A percentile compares a stretch with the other conserved stretches of the same genome.
phyloP scores from a whole-genome alignment of 257 asterid genomes.

The Cordia subcordata region DNA sequence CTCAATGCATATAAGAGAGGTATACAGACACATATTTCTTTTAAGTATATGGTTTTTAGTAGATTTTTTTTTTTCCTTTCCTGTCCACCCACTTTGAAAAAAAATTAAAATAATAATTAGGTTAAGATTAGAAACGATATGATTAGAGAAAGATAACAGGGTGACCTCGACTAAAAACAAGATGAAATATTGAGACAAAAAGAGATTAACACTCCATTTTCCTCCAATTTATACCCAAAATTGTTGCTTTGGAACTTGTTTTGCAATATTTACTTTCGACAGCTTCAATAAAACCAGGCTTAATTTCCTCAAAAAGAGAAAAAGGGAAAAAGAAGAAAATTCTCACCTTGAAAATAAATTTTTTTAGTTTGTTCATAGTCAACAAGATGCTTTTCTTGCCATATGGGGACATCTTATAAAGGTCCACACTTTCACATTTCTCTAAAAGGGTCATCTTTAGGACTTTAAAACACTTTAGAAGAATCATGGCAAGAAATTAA shows the following conservation, averaged over 20 bases:
- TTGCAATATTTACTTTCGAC: no score
- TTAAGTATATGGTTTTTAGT: no score
- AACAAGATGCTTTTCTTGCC: constrained; percentile 26
- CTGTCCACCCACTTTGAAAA: neutral
- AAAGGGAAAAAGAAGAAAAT: neutral
- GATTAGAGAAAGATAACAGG: no score
- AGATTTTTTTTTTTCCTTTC: neutral
- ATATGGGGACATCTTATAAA: constrained; percentile 20
- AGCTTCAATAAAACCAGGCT: no score
- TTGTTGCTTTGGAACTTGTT: no score
- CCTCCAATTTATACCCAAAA: no score
- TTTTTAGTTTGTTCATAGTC: constrained; percentile 13
- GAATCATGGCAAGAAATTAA: constrained; percentile 24
- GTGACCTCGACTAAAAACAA: no score
- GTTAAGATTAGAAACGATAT: no score
- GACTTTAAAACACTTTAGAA: constrained; percentile 21
- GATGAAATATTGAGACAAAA: no score
- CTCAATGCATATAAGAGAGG: constrained; percentile 92
- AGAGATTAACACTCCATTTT: no score
- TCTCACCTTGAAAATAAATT: neutral
- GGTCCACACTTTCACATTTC: constrained; percentile 35
- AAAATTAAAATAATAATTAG: neutral
- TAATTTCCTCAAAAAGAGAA: neutral
- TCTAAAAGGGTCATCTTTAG: constrained; percentile 23
- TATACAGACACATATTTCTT: constrained; percentile 9